Conservation (phyloP, 225 moss, liverwort and hornwort species). For the Rhytidiadelphus loreus region DNA sequence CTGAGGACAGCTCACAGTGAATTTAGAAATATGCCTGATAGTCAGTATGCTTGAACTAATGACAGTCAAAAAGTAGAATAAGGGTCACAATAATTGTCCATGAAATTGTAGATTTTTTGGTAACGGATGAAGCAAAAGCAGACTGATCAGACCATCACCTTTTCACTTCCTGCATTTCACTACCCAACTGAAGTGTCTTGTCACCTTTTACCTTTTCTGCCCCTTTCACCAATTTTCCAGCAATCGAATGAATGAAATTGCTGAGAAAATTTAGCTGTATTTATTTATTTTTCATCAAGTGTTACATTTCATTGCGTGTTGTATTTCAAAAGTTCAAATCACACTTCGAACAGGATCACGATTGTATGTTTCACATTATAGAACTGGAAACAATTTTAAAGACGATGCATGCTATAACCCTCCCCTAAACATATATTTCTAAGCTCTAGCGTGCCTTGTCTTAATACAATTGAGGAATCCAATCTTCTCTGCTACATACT, state of each 20-base stretch:
- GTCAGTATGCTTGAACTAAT: neutral
- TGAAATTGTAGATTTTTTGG: neutral
- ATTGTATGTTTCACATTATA: neutral
- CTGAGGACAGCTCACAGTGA: neutral
- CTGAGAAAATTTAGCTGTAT: neutral
- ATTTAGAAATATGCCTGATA: neutral
- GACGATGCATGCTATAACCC: neutral
- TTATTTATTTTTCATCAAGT: neutral
- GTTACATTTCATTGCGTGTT: neutral
- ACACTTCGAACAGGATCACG: neutral
- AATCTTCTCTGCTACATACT: neutral
- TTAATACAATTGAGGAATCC: neutral
- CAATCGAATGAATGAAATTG: neutral
- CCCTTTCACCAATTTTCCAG: neutral
- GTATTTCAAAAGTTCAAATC: neutral
- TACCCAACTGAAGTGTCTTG: neutral
- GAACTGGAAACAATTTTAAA: neutral
- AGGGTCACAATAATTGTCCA: neutral
- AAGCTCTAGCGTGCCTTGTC: neutral
- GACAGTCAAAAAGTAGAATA: neutral
- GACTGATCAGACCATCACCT: neutral
- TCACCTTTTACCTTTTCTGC: neutral
- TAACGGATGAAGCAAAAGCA: neutral
- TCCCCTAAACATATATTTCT: neutral
- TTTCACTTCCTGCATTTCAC: neutral